Evolutionary conservation across 164 flowering plant genomes (phyloP), one percentile per base, ranked within the genome.

Genomic region (Tetracentron sinense): DNA sequence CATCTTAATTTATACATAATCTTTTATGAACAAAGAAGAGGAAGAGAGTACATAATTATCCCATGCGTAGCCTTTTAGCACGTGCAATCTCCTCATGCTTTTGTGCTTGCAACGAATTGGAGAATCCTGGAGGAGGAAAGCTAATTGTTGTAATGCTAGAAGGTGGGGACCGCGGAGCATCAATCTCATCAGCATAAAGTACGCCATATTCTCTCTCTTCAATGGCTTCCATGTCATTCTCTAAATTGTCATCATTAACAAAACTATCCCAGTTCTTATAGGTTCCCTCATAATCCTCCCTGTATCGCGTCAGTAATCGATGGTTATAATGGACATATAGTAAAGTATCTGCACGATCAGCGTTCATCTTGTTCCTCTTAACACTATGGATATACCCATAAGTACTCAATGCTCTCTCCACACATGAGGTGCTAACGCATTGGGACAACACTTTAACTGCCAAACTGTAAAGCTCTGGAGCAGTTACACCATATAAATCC

Each of bases 401-500:
- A 11, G 60, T 54, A 54, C 71, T 54, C 65, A 47, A 60, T 25
- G 12, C 52, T 23, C 60, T 57, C 52, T 69, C 63, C 3, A n/a
- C 66, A 61, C 49, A 61, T 2, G 71, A 61, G 19, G 49, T 61
- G 25, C 19, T 61, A 3, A 67, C 53, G 56, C 56, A 33, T 50
- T 69, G 63, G 14, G 62, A 56, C 16, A 67, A 30, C 6, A 67
- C 70, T 14, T 46, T 42, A 30, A 67, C 12, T 0, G 60, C 59
- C 42, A 67, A 20, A 27, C 17, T 20, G 22, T 60, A 53, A 27
- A 67, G 64, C 25, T 67, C 59, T 20, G 49, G 23, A 1, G 62
- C 25, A 16, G 53, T 53, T 20, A 33, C 64, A 51, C 68, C 68
- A 19, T 69, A 58, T n/a, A 69, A 56, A 52, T 58, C n/a, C 55